phyloP scores from a whole-genome alignment of 805 yeast genomes.

The Wickerhamiella qilinensis region DNA sequence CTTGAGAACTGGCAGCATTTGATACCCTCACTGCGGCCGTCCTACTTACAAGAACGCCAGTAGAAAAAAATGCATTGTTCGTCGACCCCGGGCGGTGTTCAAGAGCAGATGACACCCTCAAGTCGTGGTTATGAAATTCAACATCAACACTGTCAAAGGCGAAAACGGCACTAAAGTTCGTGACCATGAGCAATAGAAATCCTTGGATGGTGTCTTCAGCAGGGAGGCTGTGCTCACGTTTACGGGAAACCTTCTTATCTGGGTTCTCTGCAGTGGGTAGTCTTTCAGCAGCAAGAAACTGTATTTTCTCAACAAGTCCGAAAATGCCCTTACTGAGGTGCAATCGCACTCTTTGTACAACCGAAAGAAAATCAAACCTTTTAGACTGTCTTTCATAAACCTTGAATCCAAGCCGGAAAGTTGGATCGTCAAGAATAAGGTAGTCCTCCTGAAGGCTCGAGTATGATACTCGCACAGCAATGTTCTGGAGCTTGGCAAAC shows the following conservation, averaged over 20 bases:
- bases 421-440: constrained; percentile 18
- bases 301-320: not conserved
- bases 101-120: constrained; percentile 11
- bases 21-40: constrained; percentile 12
- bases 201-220: not conserved
- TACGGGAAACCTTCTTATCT: not conserved
- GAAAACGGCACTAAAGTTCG: constrained; percentile 10
- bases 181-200: constrained; percentile 1
- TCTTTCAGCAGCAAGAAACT: not conserved
- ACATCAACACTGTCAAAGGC: constrained; percentile 8
- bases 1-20: constrained; percentile 4
- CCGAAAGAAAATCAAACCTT: not conserved
- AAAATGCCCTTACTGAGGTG: not conserved
- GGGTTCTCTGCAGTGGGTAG: not conserved
- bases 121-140: constrained; percentile 14
- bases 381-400: constrained; percentile 2
- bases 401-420: constrained; percentile 12
- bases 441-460: constrained; percentile 20
- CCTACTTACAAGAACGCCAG: constrained; percentile 9
- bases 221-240: not conserved
- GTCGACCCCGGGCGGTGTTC: constrained; percentile 3
- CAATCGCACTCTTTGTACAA: not conserved
- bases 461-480: constrained; percentile 15
- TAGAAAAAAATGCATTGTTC: constrained; percentile 4
- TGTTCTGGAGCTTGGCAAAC: not conserved